These are phyloP conservation scores for Silybum marianum DNA, from an alignment of 129 eudicot species.

Conservation along the genomic window DNA sequence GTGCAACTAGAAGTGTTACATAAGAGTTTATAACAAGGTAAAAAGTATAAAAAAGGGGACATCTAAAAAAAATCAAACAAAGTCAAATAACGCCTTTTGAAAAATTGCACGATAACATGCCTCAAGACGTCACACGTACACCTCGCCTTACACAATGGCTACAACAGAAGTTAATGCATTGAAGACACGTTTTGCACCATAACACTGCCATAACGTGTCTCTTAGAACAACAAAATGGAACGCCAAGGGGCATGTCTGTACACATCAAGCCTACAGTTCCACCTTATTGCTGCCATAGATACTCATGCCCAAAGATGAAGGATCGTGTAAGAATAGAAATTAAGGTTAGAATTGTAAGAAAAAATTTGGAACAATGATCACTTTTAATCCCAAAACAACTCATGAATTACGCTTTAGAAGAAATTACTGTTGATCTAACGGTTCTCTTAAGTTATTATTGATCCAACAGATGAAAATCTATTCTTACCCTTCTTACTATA, in stretches of 20 bases:
- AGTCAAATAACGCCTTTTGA: not conserved
- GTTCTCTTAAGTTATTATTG: no score
- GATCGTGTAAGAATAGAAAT: no score
- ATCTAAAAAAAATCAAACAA: not conserved
- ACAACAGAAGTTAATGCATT: not conserved
- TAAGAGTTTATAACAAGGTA: no score
- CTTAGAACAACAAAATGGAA: not conserved
- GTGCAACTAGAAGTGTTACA: not conserved
- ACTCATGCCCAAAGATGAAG: not conserved
- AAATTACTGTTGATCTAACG: no score
- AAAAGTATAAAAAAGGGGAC: not conserved
- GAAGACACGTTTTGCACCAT: not conserved
- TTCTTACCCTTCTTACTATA: no score
- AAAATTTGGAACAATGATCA: no score
- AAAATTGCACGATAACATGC: not conserved
- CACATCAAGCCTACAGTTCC: no score
- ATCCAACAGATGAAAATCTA: no score
- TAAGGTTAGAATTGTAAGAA: no score
- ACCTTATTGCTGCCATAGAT: not conserved
- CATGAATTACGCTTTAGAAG: no score
- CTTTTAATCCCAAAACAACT: no score
- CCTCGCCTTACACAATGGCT: not conserved
- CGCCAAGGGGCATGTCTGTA: no score
- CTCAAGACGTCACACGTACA: not conserved
- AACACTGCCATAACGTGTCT: not conserved